Evolutionary conservation across 805 yeast genomes (phyloP).

Genomic region (Ogataea saltuana): DNA sequence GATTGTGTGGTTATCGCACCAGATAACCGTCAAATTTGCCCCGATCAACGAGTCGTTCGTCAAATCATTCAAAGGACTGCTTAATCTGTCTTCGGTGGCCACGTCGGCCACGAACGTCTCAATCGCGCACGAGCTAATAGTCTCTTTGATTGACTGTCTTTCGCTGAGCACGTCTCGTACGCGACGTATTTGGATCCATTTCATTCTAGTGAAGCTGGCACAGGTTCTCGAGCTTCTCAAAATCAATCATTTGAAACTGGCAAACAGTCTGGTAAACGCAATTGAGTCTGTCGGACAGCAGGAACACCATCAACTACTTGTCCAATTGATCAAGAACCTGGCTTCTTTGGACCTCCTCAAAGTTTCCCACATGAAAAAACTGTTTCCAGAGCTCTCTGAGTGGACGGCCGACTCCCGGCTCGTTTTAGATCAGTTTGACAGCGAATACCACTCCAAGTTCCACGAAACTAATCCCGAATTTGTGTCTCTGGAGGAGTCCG

Average conservation of each 20-base stretch:
- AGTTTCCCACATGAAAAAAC: conserved; percentile 12
- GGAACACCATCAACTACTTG: conserved; percentile 15
- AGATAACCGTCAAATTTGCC: conserved; percentile 27
- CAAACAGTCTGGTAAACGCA: conserved; percentile 23
- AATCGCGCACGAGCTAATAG: conserved; percentile 31
- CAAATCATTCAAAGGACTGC: conserved; percentile 29
- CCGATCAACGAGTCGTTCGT: conserved; percentile 29
- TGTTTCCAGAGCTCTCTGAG: conserved; percentile 8
- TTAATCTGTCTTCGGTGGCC: conserved; percentile 32
- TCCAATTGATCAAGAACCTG: conserved; percentile 22
- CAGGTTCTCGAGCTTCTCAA: conserved; percentile 27
- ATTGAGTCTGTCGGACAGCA: conserved; percentile 21
- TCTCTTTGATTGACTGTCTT: conserved; percentile 31
- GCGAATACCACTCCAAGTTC: conserved; percentile 26
- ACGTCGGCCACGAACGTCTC: conserved; percentile 34
- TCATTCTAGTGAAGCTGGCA: conserved; percentile 31
- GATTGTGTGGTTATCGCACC: conserved; percentile 35
- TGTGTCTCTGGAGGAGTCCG: conserved; percentile 52
- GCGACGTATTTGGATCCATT: conserved; percentile 29
- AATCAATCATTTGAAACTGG: conserved; percentile 33
- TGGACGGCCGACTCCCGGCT: not conserved
- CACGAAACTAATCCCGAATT: conserved; percentile 48
- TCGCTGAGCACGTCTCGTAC: conserved; percentile 22
- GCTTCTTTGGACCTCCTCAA: conserved; percentile 26
- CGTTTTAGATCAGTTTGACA: conserved; percentile 20